Evolutionary conservation across 2,329 filamentous ascomycete species (phyloP), one percentile per base, ranked within the genome.

Genomic region (Penicillium frequentans): DNA sequence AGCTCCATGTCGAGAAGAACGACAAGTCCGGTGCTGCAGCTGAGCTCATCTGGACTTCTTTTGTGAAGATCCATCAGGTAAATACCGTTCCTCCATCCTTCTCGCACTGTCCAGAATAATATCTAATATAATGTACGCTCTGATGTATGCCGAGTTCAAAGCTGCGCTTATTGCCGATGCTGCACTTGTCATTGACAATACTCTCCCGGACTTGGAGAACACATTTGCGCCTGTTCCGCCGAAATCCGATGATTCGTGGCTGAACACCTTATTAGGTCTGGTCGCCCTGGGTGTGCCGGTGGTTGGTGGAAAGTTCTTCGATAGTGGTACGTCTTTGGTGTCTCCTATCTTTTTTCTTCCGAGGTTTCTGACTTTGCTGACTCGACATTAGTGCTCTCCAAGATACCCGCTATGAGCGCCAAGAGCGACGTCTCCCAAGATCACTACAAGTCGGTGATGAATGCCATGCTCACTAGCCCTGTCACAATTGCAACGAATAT

Each of bases 211-310:
- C 27, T 29, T 64, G 26, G 60, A 57, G 45, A 57, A 64, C 23
- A 59, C 44, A 43, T 63, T 64, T 54, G 58, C 56, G 37, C 60
- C 62, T 3, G 45, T 61, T 47, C 56, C 60, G 3, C 60, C 58
- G 2, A n/a, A 49, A 23, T 8, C 52, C 1, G 52, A 63, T 21
- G 24, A 58, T 3, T 48, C 33, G 7, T 63, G 58, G 60, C 16
- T 54, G 26, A 35, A 53, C 23, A 24, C 56, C 5, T 37, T 64
- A 5, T 45, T 61, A 8, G 60, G 21, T n/a, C 14, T 44, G 9
- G n/a, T 44, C 42, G 14, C n/a, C 2, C 42, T 44, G 21, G 42
- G 42, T 14, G 7, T 16, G 5, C n/a, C 14, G 7, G n/a, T 5
- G 9, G 14, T 16, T 24, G 42, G n/a, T 14, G 42, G n/a, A n/a